A percentile compares a stretch with the other conserved stretches of the same genome.
Conservation (phyloP, 2,329 filamentous ascomycete genomes). For the Oidium heveae region DNA sequence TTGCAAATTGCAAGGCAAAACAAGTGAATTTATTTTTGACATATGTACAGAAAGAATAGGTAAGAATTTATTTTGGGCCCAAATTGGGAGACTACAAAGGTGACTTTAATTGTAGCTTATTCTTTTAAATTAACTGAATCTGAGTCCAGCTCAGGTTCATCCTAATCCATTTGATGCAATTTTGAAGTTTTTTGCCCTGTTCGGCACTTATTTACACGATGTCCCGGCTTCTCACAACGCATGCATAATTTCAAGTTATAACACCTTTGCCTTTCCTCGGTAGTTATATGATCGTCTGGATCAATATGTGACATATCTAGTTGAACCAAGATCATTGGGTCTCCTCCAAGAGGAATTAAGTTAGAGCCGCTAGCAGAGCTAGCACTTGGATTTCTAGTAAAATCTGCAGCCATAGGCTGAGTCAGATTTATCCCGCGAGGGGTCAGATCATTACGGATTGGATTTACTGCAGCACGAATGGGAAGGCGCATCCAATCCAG, state of each 20-base stretch:
- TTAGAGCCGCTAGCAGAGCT: too few relatives aligned
- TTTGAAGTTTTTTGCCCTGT: neutral
- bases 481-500: neutral
- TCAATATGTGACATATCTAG: neutral
- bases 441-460: too few relatives aligned
- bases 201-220: neutral
- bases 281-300: neutral
- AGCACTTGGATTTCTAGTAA: too few relatives aligned
- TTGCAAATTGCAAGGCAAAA: neutral
- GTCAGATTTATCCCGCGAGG: too few relatives aligned
- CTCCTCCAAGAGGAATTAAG: neutral
- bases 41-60: neutral
- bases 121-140: neutral
- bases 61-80: too few relatives aligned
- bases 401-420: too few relatives aligned
- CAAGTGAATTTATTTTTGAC: neutral
- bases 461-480: too few relatives aligned
- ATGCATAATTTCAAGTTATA: neutral
- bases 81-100: neutral
- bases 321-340: neutral
- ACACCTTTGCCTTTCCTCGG: neutral
- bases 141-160: neutral
- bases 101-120: neutral
- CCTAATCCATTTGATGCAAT: neutral
- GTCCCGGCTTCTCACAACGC: neutral